phyloP scores from a whole-genome alignment of 208 protist species.

The Lotmaria passim region DNA sequence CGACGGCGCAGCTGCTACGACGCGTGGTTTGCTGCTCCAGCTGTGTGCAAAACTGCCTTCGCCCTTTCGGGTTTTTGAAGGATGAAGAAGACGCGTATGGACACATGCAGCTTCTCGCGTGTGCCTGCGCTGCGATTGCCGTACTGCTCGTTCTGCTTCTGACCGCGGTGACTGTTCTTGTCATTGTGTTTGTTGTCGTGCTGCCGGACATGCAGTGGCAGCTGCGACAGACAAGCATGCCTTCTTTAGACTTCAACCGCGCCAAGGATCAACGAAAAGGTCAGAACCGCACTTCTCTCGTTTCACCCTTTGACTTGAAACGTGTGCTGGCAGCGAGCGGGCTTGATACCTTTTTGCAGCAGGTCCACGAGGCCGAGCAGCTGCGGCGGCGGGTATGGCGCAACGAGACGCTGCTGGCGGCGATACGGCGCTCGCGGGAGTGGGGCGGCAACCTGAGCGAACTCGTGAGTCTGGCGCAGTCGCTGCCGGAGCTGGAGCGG shows the following conservation, averaged over 20 bases:
- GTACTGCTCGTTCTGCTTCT: constrained; percentile 25
- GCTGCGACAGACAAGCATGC: neutral
- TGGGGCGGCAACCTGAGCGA: neutral
- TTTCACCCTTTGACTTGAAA: constrained; percentile 5
- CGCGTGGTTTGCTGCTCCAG: constrained; percentile 15
- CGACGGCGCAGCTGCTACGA: neutral
- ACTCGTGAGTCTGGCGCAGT: constrained; percentile 17
- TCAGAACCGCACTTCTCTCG: neutral
- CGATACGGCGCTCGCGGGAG: neutral
- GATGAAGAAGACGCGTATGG: neutral
- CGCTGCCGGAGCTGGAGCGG: constrained; percentile 28
- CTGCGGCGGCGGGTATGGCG: constrained; percentile 15
- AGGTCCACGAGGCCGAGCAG: constrained; percentile 10
- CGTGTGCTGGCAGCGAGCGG: constrained; percentile 1
- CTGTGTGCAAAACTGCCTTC: constrained; percentile 7
- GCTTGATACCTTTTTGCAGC: constrained; percentile 15
- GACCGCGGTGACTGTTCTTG: neutral
- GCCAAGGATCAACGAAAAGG: neutral
- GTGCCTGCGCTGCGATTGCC: constrained; percentile 16
- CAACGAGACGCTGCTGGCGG: constrained; percentile 24
- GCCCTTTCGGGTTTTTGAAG: constrained; percentile 5
- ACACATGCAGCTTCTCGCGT: constrained; percentile 10
- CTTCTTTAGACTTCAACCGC: constrained; percentile 12
- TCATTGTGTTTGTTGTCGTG: constrained; percentile 22
- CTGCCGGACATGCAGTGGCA: constrained; percentile 1